Percentiles rank a stretch among this genome's conserved stretches.
phyloP scores from a whole-genome alignment of 345 rosid genomes.

The Laguncularia racemosa region DNA sequence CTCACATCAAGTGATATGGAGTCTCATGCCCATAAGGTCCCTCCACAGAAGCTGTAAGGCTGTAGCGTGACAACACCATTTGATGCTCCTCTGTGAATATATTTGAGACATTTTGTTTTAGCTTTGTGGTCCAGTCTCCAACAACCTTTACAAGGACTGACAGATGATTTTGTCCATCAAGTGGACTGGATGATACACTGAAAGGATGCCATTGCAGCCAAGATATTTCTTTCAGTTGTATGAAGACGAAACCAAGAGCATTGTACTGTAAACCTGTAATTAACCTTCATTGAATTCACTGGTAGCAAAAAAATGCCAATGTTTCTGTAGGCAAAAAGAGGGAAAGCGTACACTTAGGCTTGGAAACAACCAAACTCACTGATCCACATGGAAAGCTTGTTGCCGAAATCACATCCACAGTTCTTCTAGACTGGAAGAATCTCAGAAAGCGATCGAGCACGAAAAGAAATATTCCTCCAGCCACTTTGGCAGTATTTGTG shows the following conservation, averaged over 20 bases:
- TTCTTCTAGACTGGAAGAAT: slow-evolving; percentile 37
- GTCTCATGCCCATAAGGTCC: slow-evolving; percentile 51
- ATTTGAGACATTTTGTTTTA: slow-evolving; percentile 16
- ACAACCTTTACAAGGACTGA: slow-evolving; percentile 34
- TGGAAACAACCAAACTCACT: slow-evolving; percentile 30
- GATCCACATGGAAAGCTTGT: slow-evolving; percentile 35
- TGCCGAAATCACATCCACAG: slow-evolving; percentile 32
- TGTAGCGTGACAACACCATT: slow-evolving; percentile 4
- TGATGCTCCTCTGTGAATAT: slow-evolving; percentile 3
- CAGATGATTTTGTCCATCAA: slow-evolving; percentile 31
- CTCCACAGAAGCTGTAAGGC: slow-evolving; percentile 34
- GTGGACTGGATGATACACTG: slow-evolving; percentile 42
- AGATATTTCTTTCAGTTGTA: slow-evolving; percentile 31
- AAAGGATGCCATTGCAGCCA: slow-evolving; percentile 51
- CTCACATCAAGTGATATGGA: slow-evolving; percentile 36
- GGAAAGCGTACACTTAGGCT: slow-evolving; percentile 24
- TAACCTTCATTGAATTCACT: neutral
- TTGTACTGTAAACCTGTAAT: slow-evolving; percentile 29
- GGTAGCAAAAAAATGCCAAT: neutral
- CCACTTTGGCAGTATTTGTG: slow-evolving; percentile 23
- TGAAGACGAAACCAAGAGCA: slow-evolving; percentile 42
- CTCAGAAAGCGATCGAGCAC: slow-evolving; percentile 40
- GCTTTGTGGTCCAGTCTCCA: slow-evolving; percentile 39
- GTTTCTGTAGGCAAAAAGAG: neutral
- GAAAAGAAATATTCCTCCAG: slow-evolving; percentile 33